These are phyloP conservation scores for Coelastrella sp. DNA, from an alignment of 139 green algal species.

Conservation along the genomic window DNA sequence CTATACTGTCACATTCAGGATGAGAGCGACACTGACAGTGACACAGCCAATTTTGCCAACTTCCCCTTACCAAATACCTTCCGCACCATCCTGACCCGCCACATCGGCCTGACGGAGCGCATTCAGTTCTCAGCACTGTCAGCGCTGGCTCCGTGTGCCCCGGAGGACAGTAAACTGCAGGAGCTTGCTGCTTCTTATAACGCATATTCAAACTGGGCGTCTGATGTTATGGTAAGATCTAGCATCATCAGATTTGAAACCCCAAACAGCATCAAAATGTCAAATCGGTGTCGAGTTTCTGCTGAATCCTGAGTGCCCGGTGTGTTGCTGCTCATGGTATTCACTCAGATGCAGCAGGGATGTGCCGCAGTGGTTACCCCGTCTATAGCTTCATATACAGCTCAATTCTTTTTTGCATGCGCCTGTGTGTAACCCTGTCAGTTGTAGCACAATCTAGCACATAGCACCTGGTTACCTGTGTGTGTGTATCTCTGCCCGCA, in stretches of 20 bases:
- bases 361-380: no score
- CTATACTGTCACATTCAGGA: no score
- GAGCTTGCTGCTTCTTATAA: not conserved
- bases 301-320: no score
- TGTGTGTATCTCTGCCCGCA: not conserved
- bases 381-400: no score
- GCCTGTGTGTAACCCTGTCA: no score
- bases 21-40: no score
- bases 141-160: not conserved
- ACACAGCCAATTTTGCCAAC: not conserved
- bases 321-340: no score
- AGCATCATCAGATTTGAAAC: not conserved
- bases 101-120: constrained; percentile 26
- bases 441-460: no score
- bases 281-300: no score
- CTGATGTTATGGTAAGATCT: not conserved
- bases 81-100: constrained; percentile 26
- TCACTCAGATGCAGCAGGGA: no score
- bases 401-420: no score
- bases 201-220: not conserved
- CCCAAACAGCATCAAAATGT: not conserved
- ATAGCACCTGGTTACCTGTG: no score
- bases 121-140: not conserved
- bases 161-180: constrained; percentile 4
- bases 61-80: constrained; percentile 48